Conservation (phyloP, 306 rosid genomes). For the Rosa persica region DNA sequence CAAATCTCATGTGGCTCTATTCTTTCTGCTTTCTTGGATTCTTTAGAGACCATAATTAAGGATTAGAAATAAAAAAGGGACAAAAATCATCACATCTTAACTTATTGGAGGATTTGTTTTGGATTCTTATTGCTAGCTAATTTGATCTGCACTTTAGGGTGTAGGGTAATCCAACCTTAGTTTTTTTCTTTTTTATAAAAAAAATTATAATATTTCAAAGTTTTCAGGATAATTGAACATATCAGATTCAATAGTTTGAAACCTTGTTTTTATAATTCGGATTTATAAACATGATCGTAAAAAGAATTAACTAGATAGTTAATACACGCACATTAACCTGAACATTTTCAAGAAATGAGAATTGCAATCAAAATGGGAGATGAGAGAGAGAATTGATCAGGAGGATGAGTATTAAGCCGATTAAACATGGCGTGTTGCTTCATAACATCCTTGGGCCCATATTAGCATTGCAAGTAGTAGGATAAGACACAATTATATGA, state of each 20-base stretch:
- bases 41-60: slow-evolving; percentile 31
- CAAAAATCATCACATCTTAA: slow-evolving; percentile 22
- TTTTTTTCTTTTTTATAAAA: accelerated
- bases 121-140: not conserved
- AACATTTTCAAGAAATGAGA: not conserved
- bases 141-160: not conserved
- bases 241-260: no score
- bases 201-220: not conserved
- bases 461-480: no score
- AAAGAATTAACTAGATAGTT: no score
- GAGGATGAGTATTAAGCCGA: not conserved
- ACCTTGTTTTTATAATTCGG: not conserved
- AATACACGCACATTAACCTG: not conserved
- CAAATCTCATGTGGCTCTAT: not conserved
- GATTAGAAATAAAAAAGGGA: slow-evolving; percentile 5
- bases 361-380: not conserved
- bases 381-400: not conserved
- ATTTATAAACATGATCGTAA: no score
- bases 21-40: slow-evolving; percentile 30
- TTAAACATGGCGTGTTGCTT: not conserved
- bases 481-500: not conserved
- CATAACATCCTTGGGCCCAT: not conserved
- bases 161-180: not conserved
- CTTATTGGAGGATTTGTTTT: not conserved
- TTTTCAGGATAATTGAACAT: accelerated